Percentiles rank a stretch among this genome's conserved stretches.
These are phyloP conservation scores for Begonia loranthoides DNA, from an alignment of 306 rosid genomes.

Conservation along the genomic window DNA sequence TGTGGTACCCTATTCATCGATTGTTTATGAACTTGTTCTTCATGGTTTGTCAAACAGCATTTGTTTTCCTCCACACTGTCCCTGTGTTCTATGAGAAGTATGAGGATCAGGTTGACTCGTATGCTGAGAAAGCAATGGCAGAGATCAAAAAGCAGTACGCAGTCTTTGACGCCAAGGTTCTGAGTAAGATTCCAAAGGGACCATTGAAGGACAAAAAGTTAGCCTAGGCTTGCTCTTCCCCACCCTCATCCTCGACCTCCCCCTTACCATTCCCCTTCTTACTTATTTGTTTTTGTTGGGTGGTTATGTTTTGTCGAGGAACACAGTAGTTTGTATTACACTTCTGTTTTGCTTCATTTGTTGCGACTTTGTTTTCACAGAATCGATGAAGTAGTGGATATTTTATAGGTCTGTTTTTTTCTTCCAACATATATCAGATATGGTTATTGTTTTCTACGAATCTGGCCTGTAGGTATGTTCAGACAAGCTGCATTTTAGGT, in stretches of 20 bases:
- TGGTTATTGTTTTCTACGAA: too few relatives aligned
- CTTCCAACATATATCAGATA: too few relatives aligned
- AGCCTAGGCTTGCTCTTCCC: conserved; percentile 1
- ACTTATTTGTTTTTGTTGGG: too few relatives aligned
- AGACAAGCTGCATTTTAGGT: too few relatives aligned
- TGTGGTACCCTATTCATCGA: not conserved
- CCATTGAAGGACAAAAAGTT: conserved; percentile 55
- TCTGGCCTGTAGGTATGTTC: too few relatives aligned
- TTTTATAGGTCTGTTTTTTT: too few relatives aligned
- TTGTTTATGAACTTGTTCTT: not conserved
- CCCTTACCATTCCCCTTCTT: too few relatives aligned
- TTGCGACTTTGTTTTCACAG: too few relatives aligned
- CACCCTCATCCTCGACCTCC: not conserved
- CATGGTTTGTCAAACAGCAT: conserved; percentile 36
- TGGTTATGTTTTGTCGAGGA: too few relatives aligned
- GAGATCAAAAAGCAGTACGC: conserved; percentile 80
- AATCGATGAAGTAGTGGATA: too few relatives aligned
- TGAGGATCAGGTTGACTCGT: conserved; percentile 55
- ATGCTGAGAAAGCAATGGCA: conserved; percentile 61
- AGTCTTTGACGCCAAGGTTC: conserved; percentile 74
- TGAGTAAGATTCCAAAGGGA: conserved; percentile 72
- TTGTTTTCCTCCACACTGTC: conserved; percentile 66
- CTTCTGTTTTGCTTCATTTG: too few relatives aligned
- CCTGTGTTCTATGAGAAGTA: conserved; percentile 85
- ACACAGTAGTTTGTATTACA: too few relatives aligned